phyloP scores from a whole-genome alignment of 1,139 yeast species.

The Insectozyma bohioensis region DNA sequence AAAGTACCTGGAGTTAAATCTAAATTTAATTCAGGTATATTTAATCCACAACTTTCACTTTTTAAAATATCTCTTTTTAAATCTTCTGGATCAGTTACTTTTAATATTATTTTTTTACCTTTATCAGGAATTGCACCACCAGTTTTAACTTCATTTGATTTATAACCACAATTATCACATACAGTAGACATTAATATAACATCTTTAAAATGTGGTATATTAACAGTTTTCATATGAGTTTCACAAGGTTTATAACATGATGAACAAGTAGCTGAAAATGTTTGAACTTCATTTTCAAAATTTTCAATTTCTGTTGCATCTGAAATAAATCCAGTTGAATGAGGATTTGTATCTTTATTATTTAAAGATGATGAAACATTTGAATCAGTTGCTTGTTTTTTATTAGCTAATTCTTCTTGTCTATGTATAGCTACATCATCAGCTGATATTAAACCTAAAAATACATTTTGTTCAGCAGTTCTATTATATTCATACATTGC shows the following conservation, averaged over 20 bases:
- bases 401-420: slow-evolving; percentile 33
- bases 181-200: slow-evolving; percentile 95
- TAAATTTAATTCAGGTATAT: slow-evolving; percentile 81
- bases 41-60: slow-evolving; percentile 88
- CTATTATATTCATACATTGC: slow-evolving; percentile 79
- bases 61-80: slow-evolving; percentile 91
- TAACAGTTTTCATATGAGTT: slow-evolving; percentile 95
- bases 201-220: slow-evolving; percentile 97
- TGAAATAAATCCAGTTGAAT: slow-evolving; percentile 56
- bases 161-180: slow-evolving; percentile 92
- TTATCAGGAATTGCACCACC: slow-evolving; percentile 93
- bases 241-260: slow-evolving; percentile 79
- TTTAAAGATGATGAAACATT: slow-evolving; percentile 29
- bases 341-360: slow-evolving; percentile 42
- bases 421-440: slow-evolving; percentile 67
- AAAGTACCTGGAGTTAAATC: slow-evolving; percentile 96
- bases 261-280: slow-evolving; percentile 90
- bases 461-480: slow-evolving; percentile 85
- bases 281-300: slow-evolving; percentile 84
- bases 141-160: slow-evolving; percentile 96
- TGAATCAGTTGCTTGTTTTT: slow-evolving; percentile 36
- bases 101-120: slow-evolving; percentile 74
- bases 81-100: slow-evolving; percentile 89
- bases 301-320: slow-evolving; percentile 83
- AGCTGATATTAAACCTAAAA: slow-evolving; percentile 80